Base-by-base conservation (phyloP, 306 rosid species). In the Spatholobus suberectus region DNA sequence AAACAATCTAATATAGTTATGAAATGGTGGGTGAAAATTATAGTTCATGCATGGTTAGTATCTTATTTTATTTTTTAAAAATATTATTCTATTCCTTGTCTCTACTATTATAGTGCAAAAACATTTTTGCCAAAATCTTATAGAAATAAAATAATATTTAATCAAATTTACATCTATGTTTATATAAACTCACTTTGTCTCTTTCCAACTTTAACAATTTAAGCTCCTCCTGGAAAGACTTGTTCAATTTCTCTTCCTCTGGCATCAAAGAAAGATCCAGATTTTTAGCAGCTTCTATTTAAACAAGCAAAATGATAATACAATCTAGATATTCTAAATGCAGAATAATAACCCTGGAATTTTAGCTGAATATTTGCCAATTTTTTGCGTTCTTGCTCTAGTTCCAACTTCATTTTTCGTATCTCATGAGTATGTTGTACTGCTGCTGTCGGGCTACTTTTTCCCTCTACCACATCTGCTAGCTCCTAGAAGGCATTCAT, bases 401-500 rank as follows among this genome's bases (percentile, higher is more conserved):
- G 89, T 73, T 93, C 94, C 84, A 76, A 78, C 86, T 63, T 88
- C 87, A 93, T 75, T 61, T 90, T 90, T 83, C 44, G 87, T 66
- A 87, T 54, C 89, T 93, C 98, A 82, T 63, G 57, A 29, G 88
- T 57, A 79, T 82, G 88, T 55, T 81, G 88, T 79, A 27, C 84
- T 40, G 85, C 90, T 69, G 75, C 81, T 14, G 81, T 77, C 21
- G 86, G 82, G 81, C 93, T 68, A 81, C 66, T 84, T 74, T 84
- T 91, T 81, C 85, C 92, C 84, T 89, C 96, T 79, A 73, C 82
- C 47, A 73, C 76, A 92, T 92, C 96, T 83, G 92, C 96, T 88
- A 87, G 92, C 97, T 93, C 97, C 99, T 93, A 96, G 98, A 96
- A 92, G 94, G 97, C 94, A 93, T 96, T 93, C 97, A 96, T 86